Evolutionary conservation across 345 rosid genomes (phyloP).

Genomic region (Syzygium jambos): DNA sequence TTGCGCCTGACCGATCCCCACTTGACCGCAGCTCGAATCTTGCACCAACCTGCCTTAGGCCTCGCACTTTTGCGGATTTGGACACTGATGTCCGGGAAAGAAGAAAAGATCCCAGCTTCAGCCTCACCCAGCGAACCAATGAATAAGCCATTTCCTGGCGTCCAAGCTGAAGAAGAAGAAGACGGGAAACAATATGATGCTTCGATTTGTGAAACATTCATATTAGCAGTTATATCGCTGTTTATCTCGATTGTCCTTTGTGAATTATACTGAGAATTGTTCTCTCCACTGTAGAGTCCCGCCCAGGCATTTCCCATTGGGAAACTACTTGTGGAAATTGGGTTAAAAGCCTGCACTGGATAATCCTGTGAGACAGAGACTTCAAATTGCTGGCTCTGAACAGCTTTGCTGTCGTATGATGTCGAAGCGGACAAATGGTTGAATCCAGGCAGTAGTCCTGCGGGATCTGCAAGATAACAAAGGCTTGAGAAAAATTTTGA

Average conservation of each 20-base stretch:
- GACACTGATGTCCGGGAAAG: constrained; percentile 8
- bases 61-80: constrained; percentile 18
- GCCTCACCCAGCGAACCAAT: not conserved
- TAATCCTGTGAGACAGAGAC: not conserved
- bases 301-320: not conserved
- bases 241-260: not conserved
- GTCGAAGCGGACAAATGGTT: not conserved
- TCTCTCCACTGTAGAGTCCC: constrained; percentile 3
- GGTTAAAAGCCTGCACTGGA: not conserved
- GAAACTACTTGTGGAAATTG: constrained; percentile 19
- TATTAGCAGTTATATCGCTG: not conserved
- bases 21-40: constrained; percentile 54
- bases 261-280: constrained; percentile 1
- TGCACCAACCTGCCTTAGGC: constrained; percentile 53
- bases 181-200: constrained; percentile 8
- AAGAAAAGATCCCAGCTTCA: not conserved
- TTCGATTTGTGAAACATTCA: constrained; percentile 10
- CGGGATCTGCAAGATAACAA: constrained; percentile 2
- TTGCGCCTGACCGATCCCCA: constrained; percentile 5
- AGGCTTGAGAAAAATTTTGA: not conserved
- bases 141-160: constrained; percentile 6
- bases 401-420: not conserved
- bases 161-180: constrained; percentile 11
- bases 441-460: constrained; percentile 3
- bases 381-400: not conserved